Conservation (phyloP, 805 yeast species). For the Starmerella khaoyaiensis region DNA sequence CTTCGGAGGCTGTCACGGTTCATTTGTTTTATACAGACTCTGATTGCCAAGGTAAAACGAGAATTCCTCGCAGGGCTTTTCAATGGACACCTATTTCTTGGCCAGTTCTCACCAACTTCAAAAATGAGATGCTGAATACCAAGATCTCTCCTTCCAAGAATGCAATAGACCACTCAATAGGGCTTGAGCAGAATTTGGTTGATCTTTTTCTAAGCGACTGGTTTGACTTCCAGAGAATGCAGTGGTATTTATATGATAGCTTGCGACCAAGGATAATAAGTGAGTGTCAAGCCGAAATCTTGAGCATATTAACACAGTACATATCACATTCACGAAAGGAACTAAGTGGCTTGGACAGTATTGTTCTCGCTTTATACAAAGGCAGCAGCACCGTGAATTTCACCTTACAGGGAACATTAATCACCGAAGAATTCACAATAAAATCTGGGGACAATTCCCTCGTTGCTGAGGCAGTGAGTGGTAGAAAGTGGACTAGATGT, state of each 20-base stretch:
- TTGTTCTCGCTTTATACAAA: slow-evolving; percentile 7
- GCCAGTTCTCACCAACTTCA: too few relatives aligned
- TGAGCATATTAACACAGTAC: neutral
- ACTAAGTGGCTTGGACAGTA: slow-evolving; percentile 3
- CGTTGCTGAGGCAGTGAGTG: neutral
- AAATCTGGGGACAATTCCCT: neutral
- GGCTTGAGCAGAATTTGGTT: too few relatives aligned
- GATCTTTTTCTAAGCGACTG: slow-evolving; percentile 3
- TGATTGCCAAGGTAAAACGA: neutral
- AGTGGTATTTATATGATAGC: slow-evolving; percentile 5
- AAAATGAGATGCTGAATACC: too few relatives aligned
- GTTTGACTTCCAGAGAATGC: slow-evolving; percentile 5
- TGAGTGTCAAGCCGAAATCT: neutral
- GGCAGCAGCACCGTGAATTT: neutral
- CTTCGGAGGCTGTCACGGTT: slow-evolving; percentile 7
- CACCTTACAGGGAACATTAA: slow-evolving; percentile 6
- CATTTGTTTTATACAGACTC: slow-evolving; percentile 3
- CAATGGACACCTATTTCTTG: too few relatives aligned
- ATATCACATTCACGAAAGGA: neutral
- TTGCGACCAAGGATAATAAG: slow-evolving; percentile 8
- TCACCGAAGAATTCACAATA: slow-evolving; percentile 7
- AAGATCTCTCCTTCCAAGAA: too few relatives aligned
- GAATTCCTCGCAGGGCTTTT: too few relatives aligned
- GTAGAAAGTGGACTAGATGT: slow-evolving; percentile 17
- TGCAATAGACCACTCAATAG: too few relatives aligned